A percentile compares a stretch with the other conserved stretches of the same genome.
phyloP scores from a whole-genome alignment of 306 rosid species.

The Vicia faba region DNA sequence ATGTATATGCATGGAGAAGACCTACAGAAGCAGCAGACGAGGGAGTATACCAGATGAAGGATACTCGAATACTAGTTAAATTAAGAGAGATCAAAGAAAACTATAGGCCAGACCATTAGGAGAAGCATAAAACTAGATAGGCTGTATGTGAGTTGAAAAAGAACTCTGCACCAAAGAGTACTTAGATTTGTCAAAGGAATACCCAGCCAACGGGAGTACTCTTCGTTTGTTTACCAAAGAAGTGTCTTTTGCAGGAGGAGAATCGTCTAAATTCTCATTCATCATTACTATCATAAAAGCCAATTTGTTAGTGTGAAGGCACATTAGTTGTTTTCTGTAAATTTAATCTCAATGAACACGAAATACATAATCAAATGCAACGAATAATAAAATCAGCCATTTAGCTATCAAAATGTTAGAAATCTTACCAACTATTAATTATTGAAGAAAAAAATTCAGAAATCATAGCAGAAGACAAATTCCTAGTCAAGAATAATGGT shows the following conservation, averaged over 20 bases:
- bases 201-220: neutral
- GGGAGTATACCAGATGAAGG: neutral
- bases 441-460: conserved; percentile 17
- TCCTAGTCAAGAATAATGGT: neutral
- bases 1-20: conserved; percentile 1
- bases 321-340: neutral
- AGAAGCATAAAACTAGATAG: neutral
- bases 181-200: neutral
- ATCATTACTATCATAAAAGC: neutral
- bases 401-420: conserved; percentile 5
- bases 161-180: neutral
- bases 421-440: conserved; percentile 5
- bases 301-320: neutral
- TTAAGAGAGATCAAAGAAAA: conserved; percentile 3
- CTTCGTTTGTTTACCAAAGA: neutral
- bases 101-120: neutral
- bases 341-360: neutral
- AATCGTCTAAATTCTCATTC: neutral
- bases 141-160: neutral
- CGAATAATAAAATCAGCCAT: conserved; percentile 4
- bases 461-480: conserved; percentile 24
- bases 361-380: conserved; percentile 17
- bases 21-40: neutral
- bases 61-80: neutral
- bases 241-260: neutral